Conservation (phyloP, 2,329 filamentous ascomycete genomes). For the Phialophora expanda region DNA sequence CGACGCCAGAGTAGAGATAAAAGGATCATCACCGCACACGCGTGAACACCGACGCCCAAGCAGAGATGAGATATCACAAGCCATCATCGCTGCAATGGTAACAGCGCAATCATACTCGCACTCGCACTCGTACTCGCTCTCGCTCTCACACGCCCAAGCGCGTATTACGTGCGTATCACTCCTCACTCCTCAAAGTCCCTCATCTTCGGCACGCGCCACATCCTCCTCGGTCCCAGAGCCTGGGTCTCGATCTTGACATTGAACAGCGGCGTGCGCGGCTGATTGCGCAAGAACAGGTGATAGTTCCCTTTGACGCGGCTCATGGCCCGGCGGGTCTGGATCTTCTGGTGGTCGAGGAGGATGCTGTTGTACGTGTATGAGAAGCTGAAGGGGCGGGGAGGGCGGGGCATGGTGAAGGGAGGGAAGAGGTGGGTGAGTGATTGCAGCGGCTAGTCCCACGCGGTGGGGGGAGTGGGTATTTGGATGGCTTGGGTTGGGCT, state of each 20-base stretch:
- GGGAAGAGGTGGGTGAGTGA: not conserved
- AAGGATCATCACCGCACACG: not conserved
- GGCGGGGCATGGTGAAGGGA: slow-evolving; percentile 9
- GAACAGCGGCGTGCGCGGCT: slow-evolving; percentile 35
- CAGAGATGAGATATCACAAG: not conserved
- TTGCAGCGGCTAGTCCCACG: not conserved
- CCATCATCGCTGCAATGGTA: not conserved
- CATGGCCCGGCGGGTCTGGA: slow-evolving; percentile 35
- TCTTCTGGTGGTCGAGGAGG: slow-evolving; percentile 36
- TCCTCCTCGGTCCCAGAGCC: slow-evolving; percentile 28
- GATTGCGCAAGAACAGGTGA: slow-evolving; percentile 39
- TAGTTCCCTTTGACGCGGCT: slow-evolving; percentile 36
- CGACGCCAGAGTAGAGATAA: not conserved
- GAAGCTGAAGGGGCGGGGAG: slow-evolving; percentile 31
- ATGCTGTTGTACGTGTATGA: slow-evolving; percentile 38
- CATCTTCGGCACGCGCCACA: slow-evolving; percentile 37
- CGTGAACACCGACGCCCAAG: not conserved
- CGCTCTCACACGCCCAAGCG: not conserved
- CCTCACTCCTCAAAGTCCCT: slow-evolving; percentile 26
- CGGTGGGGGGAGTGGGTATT: not conserved
- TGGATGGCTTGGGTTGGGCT: not conserved
- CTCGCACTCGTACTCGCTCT: not conserved
- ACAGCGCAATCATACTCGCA: not conserved
- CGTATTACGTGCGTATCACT: not conserved
- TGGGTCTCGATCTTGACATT: slow-evolving; percentile 8